Percentiles rank a stretch among this genome's conserved stretches.
Evolutionary conservation across 352 stramenopile genomes (phyloP).

Genomic region (Peronosclerospora sorghi): DNA sequence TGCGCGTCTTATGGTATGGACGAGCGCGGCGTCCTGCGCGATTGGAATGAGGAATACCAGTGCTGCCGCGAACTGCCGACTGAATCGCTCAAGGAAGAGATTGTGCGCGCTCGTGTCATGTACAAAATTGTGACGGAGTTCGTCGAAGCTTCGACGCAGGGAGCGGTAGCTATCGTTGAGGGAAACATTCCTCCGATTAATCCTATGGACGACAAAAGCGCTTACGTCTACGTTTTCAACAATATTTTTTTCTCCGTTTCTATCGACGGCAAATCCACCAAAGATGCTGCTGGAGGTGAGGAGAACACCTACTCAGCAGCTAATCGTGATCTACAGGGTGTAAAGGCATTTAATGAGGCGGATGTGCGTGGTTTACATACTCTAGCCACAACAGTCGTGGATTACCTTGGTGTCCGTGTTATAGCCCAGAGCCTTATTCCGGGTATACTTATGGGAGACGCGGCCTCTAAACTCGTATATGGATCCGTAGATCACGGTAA

Average conservation of each 20-base stretch:
- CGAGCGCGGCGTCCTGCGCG: conserved; percentile 82
- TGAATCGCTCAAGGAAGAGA: conserved; percentile 74
- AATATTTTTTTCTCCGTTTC: conserved; percentile 96
- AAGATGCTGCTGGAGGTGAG: conserved; percentile 53
- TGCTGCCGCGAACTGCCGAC: conserved; percentile 77
- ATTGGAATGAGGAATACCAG: conserved; percentile 98
- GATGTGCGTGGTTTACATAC: conserved; percentile 89
- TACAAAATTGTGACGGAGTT: conserved; percentile 95
- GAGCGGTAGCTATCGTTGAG: conserved; percentile 88
- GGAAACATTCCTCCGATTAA: conserved; percentile 94
- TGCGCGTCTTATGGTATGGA: conserved; percentile 87
- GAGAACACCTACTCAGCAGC: conserved; percentile 77
- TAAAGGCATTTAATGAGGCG: conserved; percentile 86
- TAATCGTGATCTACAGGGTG: conserved; percentile 84
- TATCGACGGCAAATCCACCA: conserved; percentile 60
- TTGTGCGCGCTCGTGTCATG: conserved; percentile 88
- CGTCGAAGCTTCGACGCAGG: conserved; percentile 84
- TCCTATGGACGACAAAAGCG: conserved; percentile 87
- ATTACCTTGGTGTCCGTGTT: conserved; percentile 90
- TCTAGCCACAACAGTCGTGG: conserved; percentile 89
- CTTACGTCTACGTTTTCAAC: conserved; percentile 96
- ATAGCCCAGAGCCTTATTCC: conserved; percentile 94
- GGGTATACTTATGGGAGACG: conserved; percentile 92
- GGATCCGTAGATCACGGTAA: conserved; percentile 89
- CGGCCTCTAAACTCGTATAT: conserved; percentile 91